Base-by-base conservation (phyloP, 2,329 filamentous ascomycete species). In the Sporothrix mexicana region DNA sequence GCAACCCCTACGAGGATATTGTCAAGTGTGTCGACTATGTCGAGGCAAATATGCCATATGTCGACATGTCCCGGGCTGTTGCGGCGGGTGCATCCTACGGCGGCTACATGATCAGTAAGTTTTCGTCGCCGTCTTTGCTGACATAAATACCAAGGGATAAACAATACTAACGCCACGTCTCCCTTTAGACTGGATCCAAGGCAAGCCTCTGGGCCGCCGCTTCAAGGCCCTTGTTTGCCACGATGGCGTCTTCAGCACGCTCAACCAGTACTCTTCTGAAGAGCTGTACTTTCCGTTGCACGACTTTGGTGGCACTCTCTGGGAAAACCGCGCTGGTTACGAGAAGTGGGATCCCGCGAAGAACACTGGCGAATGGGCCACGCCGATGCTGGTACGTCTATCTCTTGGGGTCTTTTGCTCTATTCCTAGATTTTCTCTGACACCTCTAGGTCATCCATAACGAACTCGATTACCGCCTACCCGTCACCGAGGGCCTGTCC, bases 151-250 rank as follows among this genome's bases (percentile, higher is more conserved):
- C 30, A 36, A 36, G 30, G 3, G 7, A 36, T 36, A 36, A 36
- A 36, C 30, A 36, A 36, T 36, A 36, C 30, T 36, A 36, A 36
- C 30, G 30, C 30, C 30, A 36, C 30, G 30, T 49, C 17, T 6
- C 47, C 3, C 13, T 75, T 78, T 59, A 82, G 87, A 97, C 80
- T 97, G 95, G 94, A 94, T 97, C 77, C 94, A 97, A 81, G 95
- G 95, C 8, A 92, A 96, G 75, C 87, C 89, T 0, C 87, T 98
- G 0, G 94, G 94, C 23, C 90, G 93, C 41, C 90, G 92, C 76
- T 97, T 98, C 87, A 93, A 93, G 81, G 94, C 94, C 0, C 86
- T 98, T 3, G 94, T 97, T 41, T 94, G 91, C 77, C 94, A 97
- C 79, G 94, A 97, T 77, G 94, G 94, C 66, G 91, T 95, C 71